Conservation (phyloP, 139 green algal genomes). For the Chlamydomonas applanata region DNA sequence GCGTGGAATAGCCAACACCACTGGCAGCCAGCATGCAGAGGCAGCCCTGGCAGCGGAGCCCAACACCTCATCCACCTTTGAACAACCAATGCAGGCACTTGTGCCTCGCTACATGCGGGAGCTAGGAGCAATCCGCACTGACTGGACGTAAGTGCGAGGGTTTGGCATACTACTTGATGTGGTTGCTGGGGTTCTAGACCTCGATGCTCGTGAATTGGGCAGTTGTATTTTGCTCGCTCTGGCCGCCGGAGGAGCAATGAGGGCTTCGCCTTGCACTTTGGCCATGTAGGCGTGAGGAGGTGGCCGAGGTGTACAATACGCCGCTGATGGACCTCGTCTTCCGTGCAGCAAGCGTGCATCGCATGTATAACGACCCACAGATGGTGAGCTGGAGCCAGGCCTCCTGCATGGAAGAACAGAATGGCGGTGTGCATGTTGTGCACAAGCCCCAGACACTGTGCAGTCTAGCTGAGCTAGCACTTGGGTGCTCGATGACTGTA, state of each 20-base stretch:
- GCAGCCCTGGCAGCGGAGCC: constrained; percentile 4
- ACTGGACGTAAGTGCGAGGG: constrained; percentile 76
- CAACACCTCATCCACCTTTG: neutral
- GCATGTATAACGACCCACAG: constrained; percentile 85
- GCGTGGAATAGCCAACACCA: constrained; percentile 13
- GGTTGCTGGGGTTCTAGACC: no score
- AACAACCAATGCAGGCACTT: neutral
- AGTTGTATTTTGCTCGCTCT: no score
- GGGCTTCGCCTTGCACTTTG: neutral
- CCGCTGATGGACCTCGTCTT: constrained; percentile 93
- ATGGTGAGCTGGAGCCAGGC: constrained; percentile 61
- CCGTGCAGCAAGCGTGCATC: constrained; percentile 82
- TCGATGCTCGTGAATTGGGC: neutral
- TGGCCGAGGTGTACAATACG: constrained; percentile 82
- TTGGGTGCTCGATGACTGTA: no score
- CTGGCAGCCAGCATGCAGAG: constrained; percentile 7
- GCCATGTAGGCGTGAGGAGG: constrained; percentile 75
- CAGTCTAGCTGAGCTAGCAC: no score
- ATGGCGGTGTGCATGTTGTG: neutral
- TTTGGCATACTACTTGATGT: neutral
- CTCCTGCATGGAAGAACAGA: neutral
- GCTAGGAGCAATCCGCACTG: constrained; percentile 70
- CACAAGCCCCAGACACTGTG: no score
- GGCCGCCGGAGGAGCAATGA: neutral
- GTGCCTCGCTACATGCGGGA: constrained; percentile 56